A percentile compares a stretch with the other conserved stretches of the same genome.
Conservation (phyloP, 805 yeast genomes). For the Hagleromyces aurorensis region DNA sequence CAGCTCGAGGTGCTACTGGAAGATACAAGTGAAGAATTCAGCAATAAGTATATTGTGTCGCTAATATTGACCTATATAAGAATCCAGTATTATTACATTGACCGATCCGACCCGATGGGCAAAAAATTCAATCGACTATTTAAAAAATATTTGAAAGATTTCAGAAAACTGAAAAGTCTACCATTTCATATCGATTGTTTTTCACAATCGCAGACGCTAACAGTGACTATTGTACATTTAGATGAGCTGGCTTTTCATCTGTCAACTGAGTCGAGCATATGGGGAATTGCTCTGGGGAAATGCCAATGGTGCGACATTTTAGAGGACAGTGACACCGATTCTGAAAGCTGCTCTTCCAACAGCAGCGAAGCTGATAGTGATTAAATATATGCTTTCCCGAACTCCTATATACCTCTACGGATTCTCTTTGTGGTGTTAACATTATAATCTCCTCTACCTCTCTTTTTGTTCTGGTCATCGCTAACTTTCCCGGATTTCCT, state of each 20-base stretch:
- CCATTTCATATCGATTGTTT: slow-evolving; percentile 33
- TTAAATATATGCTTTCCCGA: slow-evolving; percentile 5
- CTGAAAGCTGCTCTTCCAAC: slow-evolving; percentile 17
- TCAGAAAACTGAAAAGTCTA: slow-evolving; percentile 53
- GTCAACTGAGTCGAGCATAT: slow-evolving; percentile 47
- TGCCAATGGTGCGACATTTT: slow-evolving; percentile 33
- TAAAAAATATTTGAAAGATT: slow-evolving; percentile 54
- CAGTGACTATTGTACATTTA: slow-evolving; percentile 38
- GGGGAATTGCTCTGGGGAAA: slow-evolving; percentile 70
- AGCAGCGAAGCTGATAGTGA: slow-evolving; percentile 20
- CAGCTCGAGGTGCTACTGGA: slow-evolving; percentile 33
- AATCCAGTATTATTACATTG: slow-evolving; percentile 28
- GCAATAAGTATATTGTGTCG: slow-evolving; percentile 43
- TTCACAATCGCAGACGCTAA: slow-evolving; percentile 18
- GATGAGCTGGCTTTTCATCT: slow-evolving; percentile 71
- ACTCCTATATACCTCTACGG: slow-evolving; percentile 28
- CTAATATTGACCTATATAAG: slow-evolving; percentile 61
- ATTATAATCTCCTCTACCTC: slow-evolving; percentile 20
- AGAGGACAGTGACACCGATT: slow-evolving; percentile 15
- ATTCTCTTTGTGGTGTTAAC: slow-evolving; percentile 25
- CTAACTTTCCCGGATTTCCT: slow-evolving; percentile 24
- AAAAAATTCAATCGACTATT: slow-evolving; percentile 41
- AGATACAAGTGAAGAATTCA: slow-evolving; percentile 46
- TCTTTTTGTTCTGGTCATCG: slow-evolving; percentile 19
- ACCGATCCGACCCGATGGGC: slow-evolving; percentile 35